Conservation (phyloP, 352 stramenopile species). For the Pythium brachiatum region DNA sequence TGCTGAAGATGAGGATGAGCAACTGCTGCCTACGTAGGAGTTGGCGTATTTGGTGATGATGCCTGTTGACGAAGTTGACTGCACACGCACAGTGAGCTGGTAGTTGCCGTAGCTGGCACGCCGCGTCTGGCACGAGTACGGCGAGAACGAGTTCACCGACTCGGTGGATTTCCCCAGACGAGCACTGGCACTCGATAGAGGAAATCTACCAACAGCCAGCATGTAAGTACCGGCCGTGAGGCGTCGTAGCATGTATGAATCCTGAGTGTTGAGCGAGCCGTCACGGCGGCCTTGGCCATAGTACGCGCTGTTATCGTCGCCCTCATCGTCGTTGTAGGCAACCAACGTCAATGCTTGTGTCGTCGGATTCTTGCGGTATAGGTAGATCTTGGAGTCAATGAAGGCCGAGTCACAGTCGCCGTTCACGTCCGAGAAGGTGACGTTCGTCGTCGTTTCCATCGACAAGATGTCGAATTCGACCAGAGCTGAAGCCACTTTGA, state of each 20-base stretch:
- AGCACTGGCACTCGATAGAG: conserved; percentile 40
- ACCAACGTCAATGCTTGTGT: conserved; percentile 35
- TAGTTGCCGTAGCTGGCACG: conserved; percentile 70
- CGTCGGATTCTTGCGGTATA: conserved; percentile 30
- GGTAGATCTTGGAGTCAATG: conserved; percentile 62
- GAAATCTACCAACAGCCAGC: conserved; percentile 57
- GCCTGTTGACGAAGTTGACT: conserved; percentile 30
- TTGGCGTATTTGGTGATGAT: conserved; percentile 47
- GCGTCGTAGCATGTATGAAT: conserved; percentile 64
- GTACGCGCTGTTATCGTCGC: conserved; percentile 50
- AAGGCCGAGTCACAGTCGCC: conserved; percentile 66
- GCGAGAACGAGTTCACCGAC: conserved; percentile 41
- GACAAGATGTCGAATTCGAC: conserved; percentile 70
- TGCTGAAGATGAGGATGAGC: conserved; percentile 24
- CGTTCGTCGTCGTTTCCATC: conserved; percentile 52
- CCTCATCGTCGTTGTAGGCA: conserved; percentile 66
- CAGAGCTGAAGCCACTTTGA: conserved; percentile 36
- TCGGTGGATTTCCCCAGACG: conserved; percentile 34
- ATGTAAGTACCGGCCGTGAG: conserved; percentile 47
- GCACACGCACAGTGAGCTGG: conserved; percentile 52
- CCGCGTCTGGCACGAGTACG: conserved; percentile 55
- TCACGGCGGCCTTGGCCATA: conserved; percentile 37
- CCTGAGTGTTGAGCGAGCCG: conserved; percentile 44
- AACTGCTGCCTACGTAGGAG: conserved; percentile 72
- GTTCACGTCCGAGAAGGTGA: conserved; percentile 60